These are phyloP conservation scores for Heliosperma pusillum DNA, from an alignment of 148 eudicot species.

Conservation along the genomic window DNA sequence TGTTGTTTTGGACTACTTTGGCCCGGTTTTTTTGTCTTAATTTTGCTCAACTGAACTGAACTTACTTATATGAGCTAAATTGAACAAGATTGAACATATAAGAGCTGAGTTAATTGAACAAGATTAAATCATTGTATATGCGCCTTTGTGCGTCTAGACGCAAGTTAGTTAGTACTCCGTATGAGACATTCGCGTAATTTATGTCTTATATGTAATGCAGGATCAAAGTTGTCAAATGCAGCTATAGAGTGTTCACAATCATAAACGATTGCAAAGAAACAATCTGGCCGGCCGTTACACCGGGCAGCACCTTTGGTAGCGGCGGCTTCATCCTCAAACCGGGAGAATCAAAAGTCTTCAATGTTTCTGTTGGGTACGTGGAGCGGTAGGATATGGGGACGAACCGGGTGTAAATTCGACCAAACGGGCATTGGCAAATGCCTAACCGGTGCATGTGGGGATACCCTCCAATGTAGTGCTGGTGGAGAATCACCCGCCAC, in stretches of 20 bases:
- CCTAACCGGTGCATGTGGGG: constrained; percentile 61
- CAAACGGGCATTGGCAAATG: constrained; percentile 45
- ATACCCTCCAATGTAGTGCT: constrained; percentile 39
- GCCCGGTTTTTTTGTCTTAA: no score
- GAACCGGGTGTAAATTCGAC: constrained; percentile 67
- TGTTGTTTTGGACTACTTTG: no score
- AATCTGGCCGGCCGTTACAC: constrained; percentile 64
- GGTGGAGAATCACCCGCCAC: constrained; percentile 52
- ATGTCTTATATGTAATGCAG: constrained; percentile 24
- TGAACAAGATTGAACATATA: no score
- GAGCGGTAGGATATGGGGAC: constrained; percentile 67
- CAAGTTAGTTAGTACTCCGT: no score
- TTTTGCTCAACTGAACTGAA: no score
- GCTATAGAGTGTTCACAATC: constrained; percentile 46
- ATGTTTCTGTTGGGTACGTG: constrained; percentile 54
- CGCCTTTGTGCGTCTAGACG: no score
- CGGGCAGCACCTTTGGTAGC: constrained; percentile 43
- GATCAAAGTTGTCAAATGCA: constrained; percentile 39
- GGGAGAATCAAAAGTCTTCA: constrained; percentile 38
- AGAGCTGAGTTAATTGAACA: no score
- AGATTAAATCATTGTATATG: no score
- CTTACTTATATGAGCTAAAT: no score
- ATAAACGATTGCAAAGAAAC: constrained; percentile 59
- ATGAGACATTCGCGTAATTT: neutral
- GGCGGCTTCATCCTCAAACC: constrained; percentile 53